Evolutionary conservation across 2,329 filamentous ascomycete species (phyloP).

Genomic region (Amesomyces nigricolor): DNA sequence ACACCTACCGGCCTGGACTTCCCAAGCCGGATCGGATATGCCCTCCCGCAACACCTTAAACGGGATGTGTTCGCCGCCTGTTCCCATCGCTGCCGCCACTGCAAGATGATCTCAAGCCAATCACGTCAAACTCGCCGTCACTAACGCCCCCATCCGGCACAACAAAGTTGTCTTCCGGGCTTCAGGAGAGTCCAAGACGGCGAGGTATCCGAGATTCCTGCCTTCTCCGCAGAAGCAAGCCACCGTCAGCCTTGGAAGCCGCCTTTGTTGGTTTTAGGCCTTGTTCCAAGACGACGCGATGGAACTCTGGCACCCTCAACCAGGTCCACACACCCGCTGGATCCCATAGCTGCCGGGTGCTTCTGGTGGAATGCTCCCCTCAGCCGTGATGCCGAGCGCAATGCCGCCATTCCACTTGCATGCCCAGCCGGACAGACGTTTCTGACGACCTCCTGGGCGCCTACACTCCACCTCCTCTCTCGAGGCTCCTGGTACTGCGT

Average conservation of each 20-base stretch:
- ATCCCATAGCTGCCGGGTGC: not conserved
- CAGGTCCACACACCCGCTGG: not conserved
- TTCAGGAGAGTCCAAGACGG: constrained; percentile 15
- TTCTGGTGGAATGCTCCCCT: not conserved
- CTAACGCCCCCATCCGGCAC: constrained; percentile 7
- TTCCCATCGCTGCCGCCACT: constrained; percentile 1
- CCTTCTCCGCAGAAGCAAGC: not conserved
- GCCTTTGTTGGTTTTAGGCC: not conserved
- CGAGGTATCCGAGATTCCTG: constrained; percentile 16
- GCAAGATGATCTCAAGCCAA: not conserved
- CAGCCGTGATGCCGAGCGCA: not conserved
- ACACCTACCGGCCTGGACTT: not conserved
- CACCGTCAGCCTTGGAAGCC: not conserved
- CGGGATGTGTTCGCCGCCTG: constrained; percentile 2
- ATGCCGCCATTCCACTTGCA: not conserved
- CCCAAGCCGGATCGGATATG: constrained; percentile 20
- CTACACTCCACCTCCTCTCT: not conserved
- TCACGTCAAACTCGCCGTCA: constrained; percentile 2
- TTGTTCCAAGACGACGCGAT: not conserved
- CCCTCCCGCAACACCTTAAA: constrained; percentile 15
- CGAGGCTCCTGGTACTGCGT: not conserved
- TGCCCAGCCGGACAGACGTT: constrained; percentile 2
- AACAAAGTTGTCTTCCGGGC: constrained; percentile 9
- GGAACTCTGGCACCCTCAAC: constrained; percentile 15
- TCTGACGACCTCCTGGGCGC: not conserved